A percentile compares a stretch with the other conserved stretches of the same genome.
Conservation (phyloP, 192 early-diverging fungal genomes). For the Coemansia brasiliensis region DNA sequence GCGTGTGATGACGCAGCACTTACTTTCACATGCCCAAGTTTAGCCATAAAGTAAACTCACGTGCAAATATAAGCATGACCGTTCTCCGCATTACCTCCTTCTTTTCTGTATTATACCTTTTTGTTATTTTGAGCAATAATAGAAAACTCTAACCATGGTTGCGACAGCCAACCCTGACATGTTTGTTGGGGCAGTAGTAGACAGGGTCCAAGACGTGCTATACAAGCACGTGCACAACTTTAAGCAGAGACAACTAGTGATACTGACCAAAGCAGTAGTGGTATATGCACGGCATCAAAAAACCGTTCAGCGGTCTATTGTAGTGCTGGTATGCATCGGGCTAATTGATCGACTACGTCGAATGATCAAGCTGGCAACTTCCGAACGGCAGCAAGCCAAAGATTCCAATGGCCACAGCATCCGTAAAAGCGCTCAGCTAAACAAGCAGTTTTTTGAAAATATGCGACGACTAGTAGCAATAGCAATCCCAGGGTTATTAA, state of each 20-base stretch:
- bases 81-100: neutral
- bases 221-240: constrained; percentile 29
- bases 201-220: constrained; percentile 32
- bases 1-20: constrained; percentile 15
- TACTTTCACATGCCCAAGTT: constrained; percentile 12
- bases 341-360: constrained; percentile 35
- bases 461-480: constrained; percentile 74
- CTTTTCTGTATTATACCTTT: neutral
- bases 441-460: constrained; percentile 60
- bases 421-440: constrained; percentile 36
- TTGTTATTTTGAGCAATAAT: neutral
- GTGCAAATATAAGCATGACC: neutral
- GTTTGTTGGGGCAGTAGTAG: constrained; percentile 28
- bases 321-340: constrained; percentile 25
- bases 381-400: constrained; percentile 14
- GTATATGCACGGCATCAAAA: constrained; percentile 44
- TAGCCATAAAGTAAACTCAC: neutral
- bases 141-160: constrained; percentile 11
- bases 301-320: constrained; percentile 32
- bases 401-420: neutral
- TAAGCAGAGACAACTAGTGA: constrained; percentile 28
- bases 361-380: constrained; percentile 29
- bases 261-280: constrained; percentile 25
- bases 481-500: constrained; percentile 79
- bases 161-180: constrained; percentile 37